Percentiles rank a stretch among this genome's conserved stretches.
These are phyloP conservation scores for Domatiomyces globalis DNA, from an alignment of 2,329 filamentous ascomycete species.

Conservation along the genomic window DNA sequence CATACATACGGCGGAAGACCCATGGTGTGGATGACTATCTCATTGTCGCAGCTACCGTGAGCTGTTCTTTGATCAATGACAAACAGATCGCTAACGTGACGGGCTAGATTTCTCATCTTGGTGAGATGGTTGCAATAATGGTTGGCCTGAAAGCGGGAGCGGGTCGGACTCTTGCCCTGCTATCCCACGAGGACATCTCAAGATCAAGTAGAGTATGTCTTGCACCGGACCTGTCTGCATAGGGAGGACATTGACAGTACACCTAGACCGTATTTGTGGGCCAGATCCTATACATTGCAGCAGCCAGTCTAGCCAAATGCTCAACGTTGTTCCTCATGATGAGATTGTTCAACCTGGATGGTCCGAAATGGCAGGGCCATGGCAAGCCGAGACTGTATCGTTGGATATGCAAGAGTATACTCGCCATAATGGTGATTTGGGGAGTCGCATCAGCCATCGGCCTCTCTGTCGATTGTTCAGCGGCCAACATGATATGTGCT, in stretches of 20 bases:
- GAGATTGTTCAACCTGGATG: constrained; percentile 17
- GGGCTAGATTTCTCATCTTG: constrained; percentile 14
- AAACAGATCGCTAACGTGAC: not conserved
- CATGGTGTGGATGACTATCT: constrained; percentile 13
- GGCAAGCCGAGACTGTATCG: constrained; percentile 15
- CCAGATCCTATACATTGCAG: constrained; percentile 19
- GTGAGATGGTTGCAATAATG: constrained; percentile 17
- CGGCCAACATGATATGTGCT: constrained; percentile 4
- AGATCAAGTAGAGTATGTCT: not conserved
- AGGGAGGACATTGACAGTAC: not conserved
- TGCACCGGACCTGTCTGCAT: not conserved
- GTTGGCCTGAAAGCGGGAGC: constrained; percentile 17
- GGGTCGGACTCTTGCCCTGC: constrained; percentile 13
- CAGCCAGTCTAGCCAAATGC: constrained; percentile 19
- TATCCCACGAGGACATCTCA: constrained; percentile 1
- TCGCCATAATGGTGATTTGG: constrained; percentile 12
- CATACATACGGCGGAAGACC: constrained; percentile 10
- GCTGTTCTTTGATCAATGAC: not conserved
- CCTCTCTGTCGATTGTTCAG: constrained; percentile 11
- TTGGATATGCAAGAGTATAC: constrained; percentile 7
- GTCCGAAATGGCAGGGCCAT: constrained; percentile 6
- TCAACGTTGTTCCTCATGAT: constrained; percentile 20
- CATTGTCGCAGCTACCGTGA: constrained; percentile 9
- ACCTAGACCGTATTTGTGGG: constrained; percentile 8
- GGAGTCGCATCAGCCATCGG: constrained; percentile 16